Conservation (phyloP, 148 eudicot species). For the Rhododendron henanense region DNA sequence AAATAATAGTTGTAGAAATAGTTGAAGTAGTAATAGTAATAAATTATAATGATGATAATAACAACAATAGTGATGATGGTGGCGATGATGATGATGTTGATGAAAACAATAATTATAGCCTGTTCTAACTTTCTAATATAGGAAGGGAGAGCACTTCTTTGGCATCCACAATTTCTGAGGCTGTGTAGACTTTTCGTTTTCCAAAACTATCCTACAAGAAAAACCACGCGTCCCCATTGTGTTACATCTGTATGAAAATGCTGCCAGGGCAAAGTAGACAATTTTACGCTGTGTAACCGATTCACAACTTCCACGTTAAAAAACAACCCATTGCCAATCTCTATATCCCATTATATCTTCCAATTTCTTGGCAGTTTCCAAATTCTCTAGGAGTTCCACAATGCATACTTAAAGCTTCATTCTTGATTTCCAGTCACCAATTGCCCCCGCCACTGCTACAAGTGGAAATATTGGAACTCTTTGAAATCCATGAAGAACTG, state of each 20-base stretch:
- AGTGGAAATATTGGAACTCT: neutral
- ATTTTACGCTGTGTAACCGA: neutral
- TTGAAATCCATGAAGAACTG: neutral
- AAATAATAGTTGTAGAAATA: neutral
- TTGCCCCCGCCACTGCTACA: neutral
- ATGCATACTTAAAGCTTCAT: neutral
- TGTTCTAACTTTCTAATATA: neutral
- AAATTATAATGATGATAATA: neutral
- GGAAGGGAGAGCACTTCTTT: neutral
- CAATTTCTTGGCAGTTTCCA: neutral
- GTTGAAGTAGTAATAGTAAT: neutral
- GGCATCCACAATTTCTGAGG: neutral
- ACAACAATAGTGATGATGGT: neutral
- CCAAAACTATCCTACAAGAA: neutral
- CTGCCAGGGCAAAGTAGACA: neutral
- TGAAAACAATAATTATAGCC: neutral
- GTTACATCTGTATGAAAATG: neutral
- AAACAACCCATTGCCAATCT: neutral
- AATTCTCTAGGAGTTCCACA: neutral
- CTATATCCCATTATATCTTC: neutral
- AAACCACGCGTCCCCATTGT: neutral
- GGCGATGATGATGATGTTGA: neutral
- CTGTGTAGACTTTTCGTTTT: neutral
- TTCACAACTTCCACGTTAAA: neutral
- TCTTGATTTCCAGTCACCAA: neutral